Base-by-base conservation (phyloP, 331 rosid genomes). In the Ulmus americana region DNA sequence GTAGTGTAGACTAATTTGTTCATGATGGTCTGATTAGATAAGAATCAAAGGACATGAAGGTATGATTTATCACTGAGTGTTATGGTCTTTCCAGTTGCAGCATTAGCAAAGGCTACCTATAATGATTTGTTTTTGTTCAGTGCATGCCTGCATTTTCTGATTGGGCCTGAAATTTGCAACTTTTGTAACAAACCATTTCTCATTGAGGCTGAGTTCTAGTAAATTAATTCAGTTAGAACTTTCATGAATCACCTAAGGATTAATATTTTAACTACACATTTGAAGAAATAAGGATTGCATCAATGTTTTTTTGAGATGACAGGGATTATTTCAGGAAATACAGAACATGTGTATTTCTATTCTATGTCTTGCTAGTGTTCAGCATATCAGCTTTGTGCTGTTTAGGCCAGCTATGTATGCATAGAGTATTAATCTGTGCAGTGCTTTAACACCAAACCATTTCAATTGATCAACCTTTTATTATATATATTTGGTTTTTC, bases 391-490 rank as follows among this genome's bases (percentile, higher is more conserved):
- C 1, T 61, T 45, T 28, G 9, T 46, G 61, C 39, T 20, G 40
- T 20, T 20, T 16, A 54, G 59, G 39, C 15, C 49, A 43, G 7
- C 35, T 12, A 39, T 5, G 49, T 39, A 55, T 35, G 49, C 11
- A 14, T 40, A 13, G 42, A 41, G 11, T 57, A 0, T 10, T 20
- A 2, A 57, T 39, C 12, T 13, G 38, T 67, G 14, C 20, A 5
- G 52, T 56, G n/a, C 10, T 62, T 59, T 18, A 0, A 14, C 8
- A 44, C 14, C 45, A 15, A 3, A 15, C 42, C 4, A 28, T 28
- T 40, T 61, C 62, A 55, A 41, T 46, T 66, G 59, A 10, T 61
- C 38, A 14, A 48, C 7, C 42, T 15, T 45, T 15, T 50, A 48
- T 28, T 28, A 12, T 59, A 28, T 28, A 28, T 28, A 28, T 28